Conservation (phyloP, 2,329 filamentous ascomycete species). For the Berkeleyomyces rouxiae region DNA sequence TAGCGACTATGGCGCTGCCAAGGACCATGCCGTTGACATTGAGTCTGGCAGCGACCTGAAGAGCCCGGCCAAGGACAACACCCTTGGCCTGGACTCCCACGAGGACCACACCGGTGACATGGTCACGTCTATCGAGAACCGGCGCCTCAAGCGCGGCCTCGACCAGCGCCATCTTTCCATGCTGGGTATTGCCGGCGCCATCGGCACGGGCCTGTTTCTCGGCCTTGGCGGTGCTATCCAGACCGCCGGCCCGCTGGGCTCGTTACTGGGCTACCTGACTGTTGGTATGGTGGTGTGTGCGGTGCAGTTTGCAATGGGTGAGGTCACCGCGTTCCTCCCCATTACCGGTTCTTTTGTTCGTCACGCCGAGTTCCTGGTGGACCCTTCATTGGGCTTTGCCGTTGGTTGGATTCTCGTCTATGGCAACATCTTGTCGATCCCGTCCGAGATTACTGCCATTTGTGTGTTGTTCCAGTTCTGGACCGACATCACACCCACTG, state of each 20-base stretch:
- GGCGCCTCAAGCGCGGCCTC: constrained; percentile 31
- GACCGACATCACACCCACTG: constrained; percentile 37
- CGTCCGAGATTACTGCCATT: constrained; percentile 45
- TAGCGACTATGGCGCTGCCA: background rate
- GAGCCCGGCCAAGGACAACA: background rate
- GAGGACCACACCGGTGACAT: constrained; percentile 26
- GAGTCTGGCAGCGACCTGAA: constrained; percentile 2
- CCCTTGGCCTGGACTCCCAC: constrained; percentile 5
- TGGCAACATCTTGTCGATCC: constrained; percentile 36
- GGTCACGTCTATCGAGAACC: constrained; percentile 31
- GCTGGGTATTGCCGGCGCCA: constrained; percentile 44
- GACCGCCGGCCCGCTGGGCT: constrained; percentile 31
- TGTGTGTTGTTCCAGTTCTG: constrained; percentile 47
- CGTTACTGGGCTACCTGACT: constrained; percentile 36
- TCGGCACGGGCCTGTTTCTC: constrained; percentile 44
- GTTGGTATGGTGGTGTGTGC: constrained; percentile 39
- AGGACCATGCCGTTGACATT: background rate
- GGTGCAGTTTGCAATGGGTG: constrained; percentile 42
- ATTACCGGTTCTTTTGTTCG: constrained; percentile 47
- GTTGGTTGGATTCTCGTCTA: constrained; percentile 39
- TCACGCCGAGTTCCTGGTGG: constrained; percentile 43
- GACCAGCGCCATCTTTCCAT: constrained; percentile 38
- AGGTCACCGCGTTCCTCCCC: constrained; percentile 42
- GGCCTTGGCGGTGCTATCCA: constrained; percentile 38
- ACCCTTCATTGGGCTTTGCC: constrained; percentile 41